Percentiles rank a stretch among this genome's conserved stretches.
Evolutionary conservation across 2,329 filamentous ascomycete species (phyloP).

Genomic region (Stagonosporopsis tanaceti): DNA sequence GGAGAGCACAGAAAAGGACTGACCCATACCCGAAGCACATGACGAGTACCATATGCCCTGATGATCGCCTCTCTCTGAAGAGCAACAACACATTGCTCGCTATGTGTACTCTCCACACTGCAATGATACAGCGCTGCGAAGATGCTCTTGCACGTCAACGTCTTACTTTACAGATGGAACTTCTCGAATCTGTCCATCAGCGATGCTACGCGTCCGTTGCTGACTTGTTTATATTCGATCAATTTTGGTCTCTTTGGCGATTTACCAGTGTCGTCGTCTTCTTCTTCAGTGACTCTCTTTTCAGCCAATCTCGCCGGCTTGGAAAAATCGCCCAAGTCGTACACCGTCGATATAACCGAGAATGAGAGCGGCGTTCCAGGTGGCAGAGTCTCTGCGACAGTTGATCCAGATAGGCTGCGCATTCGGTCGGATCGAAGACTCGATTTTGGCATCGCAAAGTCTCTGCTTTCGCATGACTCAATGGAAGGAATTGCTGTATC

Average conservation of each 20-base stretch:
- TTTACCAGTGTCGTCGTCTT: background rate
- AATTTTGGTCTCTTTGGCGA: slow-evolving; percentile 6
- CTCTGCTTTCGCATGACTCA: background rate
- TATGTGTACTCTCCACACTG: too few relatives aligned
- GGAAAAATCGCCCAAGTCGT: background rate
- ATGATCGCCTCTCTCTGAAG: too few relatives aligned
- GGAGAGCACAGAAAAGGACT: too few relatives aligned
- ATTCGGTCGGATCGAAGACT: background rate
- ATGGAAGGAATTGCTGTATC: background rate
- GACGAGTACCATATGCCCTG: too few relatives aligned
- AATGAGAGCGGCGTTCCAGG: background rate
- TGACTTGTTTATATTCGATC: slow-evolving; percentile 6
- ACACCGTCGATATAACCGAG: slow-evolving; percentile 1
- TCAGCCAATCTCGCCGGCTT: slow-evolving; percentile 2
- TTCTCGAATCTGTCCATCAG: slow-evolving; percentile 15
- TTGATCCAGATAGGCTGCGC: slow-evolving; percentile 14
- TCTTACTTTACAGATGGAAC: slow-evolving; percentile 6
- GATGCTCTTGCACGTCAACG: background rate
- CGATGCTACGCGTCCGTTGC: slow-evolving; percentile 12
- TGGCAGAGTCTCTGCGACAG: background rate
- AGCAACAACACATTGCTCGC: too few relatives aligned
- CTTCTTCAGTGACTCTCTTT: slow-evolving; percentile 5
- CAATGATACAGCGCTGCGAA: too few relatives aligned
- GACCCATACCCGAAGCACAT: too few relatives aligned
- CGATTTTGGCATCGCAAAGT: background rate